Base-by-base conservation (phyloP, 257 asterid species). In the Leptodermis oblonga region DNA sequence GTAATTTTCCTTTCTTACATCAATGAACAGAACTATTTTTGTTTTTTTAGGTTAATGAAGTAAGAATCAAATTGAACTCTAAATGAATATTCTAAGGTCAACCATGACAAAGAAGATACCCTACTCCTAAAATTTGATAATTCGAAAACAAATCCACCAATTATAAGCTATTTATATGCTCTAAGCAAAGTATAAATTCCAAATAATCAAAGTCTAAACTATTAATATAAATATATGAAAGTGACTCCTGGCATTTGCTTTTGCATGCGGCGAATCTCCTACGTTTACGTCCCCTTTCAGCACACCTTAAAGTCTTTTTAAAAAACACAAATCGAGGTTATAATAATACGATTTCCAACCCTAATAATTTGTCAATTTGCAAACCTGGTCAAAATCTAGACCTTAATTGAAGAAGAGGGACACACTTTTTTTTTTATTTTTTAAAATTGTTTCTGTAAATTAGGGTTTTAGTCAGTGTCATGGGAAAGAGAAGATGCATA, bases 11-110 rank as follows among this genome's bases (percentile, higher is more conserved):
- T n/a, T n/a, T n/a, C n/a, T n/a, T n/a, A n/a, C n/a, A n/a, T n/a
- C n/a, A n/a, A n/a, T n/a, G n/a, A n/a, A n/a, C n/a, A n/a, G n/a
- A n/a, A n/a, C n/a, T n/a, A n/a, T n/a, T n/a, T n/a, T n/a, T n/a
- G n/a, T n/a, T n/a, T n/a, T n/a, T n/a, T n/a, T n/a, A n/a, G n/a
- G n/a, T n/a, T n/a, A 37, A 37, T 37, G 42, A 37, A 4, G 42
- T 7, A 37, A 37, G 42, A 37, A 37, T 37, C 42, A 37, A 37
- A 37, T 37, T 37, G 4, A 7, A 37, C 42, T 37, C 42, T 37
- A 52, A 7, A 61, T 34, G 46, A 60, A 61, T 61, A 61, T 61
- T 58, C 26, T 18, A 18, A 33, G 66, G 26, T 61, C 66, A 61
- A 61, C 22, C 2, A 33, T 34, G 28, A 33, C 65, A 31, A n/a